Evolutionary conservation across 2,329 filamentous ascomycete genomes (phyloP).

Genomic region (Graphilbum fragrans): DNA sequence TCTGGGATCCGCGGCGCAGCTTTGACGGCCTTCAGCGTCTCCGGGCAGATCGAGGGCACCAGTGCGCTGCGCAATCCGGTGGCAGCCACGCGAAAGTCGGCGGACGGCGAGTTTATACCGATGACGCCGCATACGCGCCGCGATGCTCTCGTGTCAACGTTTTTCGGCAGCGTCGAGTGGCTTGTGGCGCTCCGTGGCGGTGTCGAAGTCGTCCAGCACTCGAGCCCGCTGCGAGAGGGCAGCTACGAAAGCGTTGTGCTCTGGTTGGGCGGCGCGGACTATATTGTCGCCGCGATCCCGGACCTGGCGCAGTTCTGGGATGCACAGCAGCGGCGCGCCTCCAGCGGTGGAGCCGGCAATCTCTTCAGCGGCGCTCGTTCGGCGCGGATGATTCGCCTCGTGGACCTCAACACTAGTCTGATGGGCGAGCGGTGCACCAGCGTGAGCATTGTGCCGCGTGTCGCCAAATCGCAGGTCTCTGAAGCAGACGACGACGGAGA

Average conservation of each 20-base stretch:
- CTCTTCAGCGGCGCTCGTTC: conserved; percentile 43
- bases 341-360: conserved; percentile 30
- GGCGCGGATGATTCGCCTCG: conserved; percentile 42
- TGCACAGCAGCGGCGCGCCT: conserved; percentile 35
- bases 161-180: conserved; percentile 33
- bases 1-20: conserved; percentile 44
- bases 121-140: conserved; percentile 52
- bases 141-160: conserved; percentile 33
- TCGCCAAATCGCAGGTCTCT: conserved; percentile 10
- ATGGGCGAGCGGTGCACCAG: conserved; percentile 45
- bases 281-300: conserved; percentile 42
- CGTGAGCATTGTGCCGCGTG: conserved; percentile 31
- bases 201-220: conserved; percentile 29
- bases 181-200: conserved; percentile 40
- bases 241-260: conserved; percentile 37
- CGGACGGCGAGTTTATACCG: conserved; percentile 41
- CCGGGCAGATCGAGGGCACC: conserved; percentile 49
- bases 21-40: conserved; percentile 43
- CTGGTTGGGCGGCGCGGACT: conserved; percentile 44
- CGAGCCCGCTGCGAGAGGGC: conserved; percentile 23
- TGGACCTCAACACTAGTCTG: conserved; percentile 38
- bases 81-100: conserved; percentile 22
- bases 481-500: conserved; percentile 5
- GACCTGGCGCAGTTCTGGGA: conserved; percentile 47
- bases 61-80: conserved; percentile 36